Evolutionary conservation across 768 basidiomycete genomes (phyloP).

Genomic region (Lactifluus echinatus): DNA sequence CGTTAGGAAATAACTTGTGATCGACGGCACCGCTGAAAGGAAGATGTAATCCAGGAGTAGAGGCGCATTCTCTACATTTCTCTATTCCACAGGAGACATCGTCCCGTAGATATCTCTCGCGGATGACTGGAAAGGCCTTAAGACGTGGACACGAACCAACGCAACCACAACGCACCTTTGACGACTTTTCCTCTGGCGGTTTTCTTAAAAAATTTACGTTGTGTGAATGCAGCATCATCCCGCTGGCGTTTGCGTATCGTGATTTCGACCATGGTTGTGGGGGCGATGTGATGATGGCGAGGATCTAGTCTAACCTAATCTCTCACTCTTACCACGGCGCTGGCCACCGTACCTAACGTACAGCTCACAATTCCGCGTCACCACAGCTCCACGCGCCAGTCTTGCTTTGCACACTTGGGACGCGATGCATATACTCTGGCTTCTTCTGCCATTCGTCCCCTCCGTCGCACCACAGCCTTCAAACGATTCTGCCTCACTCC

Average conservation of each 20-base stretch:
- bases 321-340: neutral
- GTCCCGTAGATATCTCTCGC: slow-evolving; percentile 89
- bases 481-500: slow-evolving; percentile 45
- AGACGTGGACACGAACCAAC: neutral
- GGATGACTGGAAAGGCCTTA: slow-evolving; percentile 43
- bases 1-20: slow-evolving; percentile 50
- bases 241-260: slow-evolving; percentile 64
- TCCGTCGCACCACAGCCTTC: slow-evolving; percentile 30
- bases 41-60: slow-evolving; percentile 36
- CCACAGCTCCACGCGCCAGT: too few relatives aligned
- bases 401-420: too few relatives aligned
- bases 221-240: slow-evolving; percentile 65
- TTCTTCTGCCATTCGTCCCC: slow-evolving; percentile 37
- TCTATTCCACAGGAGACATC: slow-evolving; percentile 84
- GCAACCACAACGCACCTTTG: slow-evolving; percentile 50
- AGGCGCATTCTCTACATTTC: slow-evolving; percentile 54
- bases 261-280: slow-evolving; percentile 42
- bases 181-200: slow-evolving; percentile 89
- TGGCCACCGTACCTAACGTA: neutral
- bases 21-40: slow-evolving; percentile 49
- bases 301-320: slow-evolving; percentile 12
- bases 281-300: neutral
- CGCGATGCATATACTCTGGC: slow-evolving; percentile 39
- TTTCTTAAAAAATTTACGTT: slow-evolving; percentile 94
- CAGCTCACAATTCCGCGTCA: too few relatives aligned